Evolutionary conservation across 192 early-diverging fungal species (phyloP), one percentile per base, ranked within the genome.

Genomic region (Spinellus fusiger): DNA sequence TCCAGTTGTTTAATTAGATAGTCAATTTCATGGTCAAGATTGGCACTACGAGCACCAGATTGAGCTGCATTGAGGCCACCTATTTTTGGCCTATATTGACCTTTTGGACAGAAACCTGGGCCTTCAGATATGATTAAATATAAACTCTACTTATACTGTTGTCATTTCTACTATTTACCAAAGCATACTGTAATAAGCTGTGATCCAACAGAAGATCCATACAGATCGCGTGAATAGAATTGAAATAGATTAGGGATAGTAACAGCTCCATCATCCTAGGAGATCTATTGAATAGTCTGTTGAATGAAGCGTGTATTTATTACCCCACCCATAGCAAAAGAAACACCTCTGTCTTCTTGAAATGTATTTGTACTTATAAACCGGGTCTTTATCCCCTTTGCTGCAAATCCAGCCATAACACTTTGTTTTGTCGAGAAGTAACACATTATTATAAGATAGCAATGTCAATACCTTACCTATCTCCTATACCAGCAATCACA

Each of bases 291-390:
- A 27, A 12, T n/a, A 33, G 5, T 29, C 5, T 28, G 16, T 53
- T 5, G 12, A 20, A 3, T 22, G 38, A 3, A 22, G 15, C 34
- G n/a, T 51, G 8, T 47, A 18, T 18, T 20, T 4, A 47, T 54
- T 71, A 71, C 69, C 16, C 80, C 78, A 46, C 84, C 84, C 56
- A 81, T 82, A 2, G 74, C 70, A 73, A 78, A 85, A 7, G 69
- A 65, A 34, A 79, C 52, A 16, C 84, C 84, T 20, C 84, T 63
- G 56, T 82, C 53, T 49, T 83, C 80, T 27, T 38, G n/a, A 28
- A 72, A 64, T 23, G 59, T 64, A 5, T 58, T 47, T 49, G 68
- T 35, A n/a, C 59, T 61, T 16, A 73, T 26, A 23, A 66, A 65
- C 10, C 40, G 13, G 13, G 40, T 44, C 10, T 62, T 54, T 23